phyloP scores from a whole-genome alignment of 306 rosid genomes.

The Prunus padus region DNA sequence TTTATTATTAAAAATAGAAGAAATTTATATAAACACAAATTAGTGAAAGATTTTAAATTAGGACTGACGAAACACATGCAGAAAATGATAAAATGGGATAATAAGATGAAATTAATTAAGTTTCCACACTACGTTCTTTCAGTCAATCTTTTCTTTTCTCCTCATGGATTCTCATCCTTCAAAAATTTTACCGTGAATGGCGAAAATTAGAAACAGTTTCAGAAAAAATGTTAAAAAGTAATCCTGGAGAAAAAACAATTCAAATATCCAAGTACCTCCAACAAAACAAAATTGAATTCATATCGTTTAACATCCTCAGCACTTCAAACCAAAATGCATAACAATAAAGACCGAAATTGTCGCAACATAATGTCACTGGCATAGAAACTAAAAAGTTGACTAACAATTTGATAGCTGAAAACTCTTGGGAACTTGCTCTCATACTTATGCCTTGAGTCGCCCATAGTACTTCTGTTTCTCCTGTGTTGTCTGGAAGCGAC shows the following conservation, averaged over 20 bases:
- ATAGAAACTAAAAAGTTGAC: background rate
- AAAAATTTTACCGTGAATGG: background rate
- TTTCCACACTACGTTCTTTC: too few relatives aligned
- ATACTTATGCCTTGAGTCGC: constrained; percentile 62
- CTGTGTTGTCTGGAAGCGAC: constrained; percentile 87
- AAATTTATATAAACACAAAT: too few relatives aligned
- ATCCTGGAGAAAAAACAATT: background rate
- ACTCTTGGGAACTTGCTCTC: background rate
- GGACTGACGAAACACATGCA: too few relatives aligned
- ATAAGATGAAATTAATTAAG: too few relatives aligned
- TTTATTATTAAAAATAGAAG: too few relatives aligned
- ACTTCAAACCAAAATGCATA: background rate
- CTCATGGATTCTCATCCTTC: background rate
- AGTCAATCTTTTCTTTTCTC: too few relatives aligned
- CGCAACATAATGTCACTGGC: background rate
- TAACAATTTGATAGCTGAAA: background rate
- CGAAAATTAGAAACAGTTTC: background rate
- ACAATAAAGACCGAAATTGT: background rate
- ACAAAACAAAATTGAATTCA: background rate
- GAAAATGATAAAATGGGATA: too few relatives aligned
- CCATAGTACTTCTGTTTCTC: constrained; percentile 85
- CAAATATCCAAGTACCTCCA: background rate
- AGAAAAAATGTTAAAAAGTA: background rate
- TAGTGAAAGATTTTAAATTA: too few relatives aligned
- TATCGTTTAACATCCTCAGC: background rate